Base-by-base conservation (phyloP, 2,329 filamentous ascomycete genomes). In the Gnomoniopsis sp. region DNA sequence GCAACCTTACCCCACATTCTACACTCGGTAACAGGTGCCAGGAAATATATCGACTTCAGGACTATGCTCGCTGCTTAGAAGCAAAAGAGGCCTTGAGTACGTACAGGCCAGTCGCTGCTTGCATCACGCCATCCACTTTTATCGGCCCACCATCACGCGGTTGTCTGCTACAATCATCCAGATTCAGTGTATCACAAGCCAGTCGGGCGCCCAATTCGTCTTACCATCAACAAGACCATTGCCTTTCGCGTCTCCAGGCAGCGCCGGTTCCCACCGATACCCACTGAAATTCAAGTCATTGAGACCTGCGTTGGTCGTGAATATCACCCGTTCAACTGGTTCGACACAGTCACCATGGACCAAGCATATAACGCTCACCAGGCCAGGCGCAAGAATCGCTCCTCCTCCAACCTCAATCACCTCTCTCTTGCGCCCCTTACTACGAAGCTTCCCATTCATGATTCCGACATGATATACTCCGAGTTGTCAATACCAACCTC, bases 381-480 rank as follows among this genome's bases (percentile, higher is more conserved):
- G 63, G 75, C 79, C 48, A 78, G 83, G 60, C 82, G 82, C 63
- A 83, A 85, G 72, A 82, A 80, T 66, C 79, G 81, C 65, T 86
- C 85, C 22, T 78, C 78, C 30, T 82, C 79, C 51, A 86, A 81
- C 70, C 74, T 87, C 63, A 81, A 82, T 66, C 81, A 85, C 65
- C 78, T 87, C 60, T 79, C 82, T 15, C 83, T 88, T 59, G 85
- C 83, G n/a, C 86, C 86, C 30, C 74, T 88, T 56, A 88, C 85
- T 23, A 78, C 81, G 53, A 83, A 82, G 68, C 76, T 88, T 10
- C 84, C 85, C 46, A 73, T 87, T 58, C 74, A 78, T 61, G 83
- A 86, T 66, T 72, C 75, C 58, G 79, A 83, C 53, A 75, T 79
- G 64, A 67, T 79, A 34, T 68, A 70, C 62, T 74, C 79, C 55